Evolutionary conservation across 2,329 filamentous ascomycete species (phyloP), one percentile per base, ranked within the genome.

Genomic region (Alternaria solani): DNA sequence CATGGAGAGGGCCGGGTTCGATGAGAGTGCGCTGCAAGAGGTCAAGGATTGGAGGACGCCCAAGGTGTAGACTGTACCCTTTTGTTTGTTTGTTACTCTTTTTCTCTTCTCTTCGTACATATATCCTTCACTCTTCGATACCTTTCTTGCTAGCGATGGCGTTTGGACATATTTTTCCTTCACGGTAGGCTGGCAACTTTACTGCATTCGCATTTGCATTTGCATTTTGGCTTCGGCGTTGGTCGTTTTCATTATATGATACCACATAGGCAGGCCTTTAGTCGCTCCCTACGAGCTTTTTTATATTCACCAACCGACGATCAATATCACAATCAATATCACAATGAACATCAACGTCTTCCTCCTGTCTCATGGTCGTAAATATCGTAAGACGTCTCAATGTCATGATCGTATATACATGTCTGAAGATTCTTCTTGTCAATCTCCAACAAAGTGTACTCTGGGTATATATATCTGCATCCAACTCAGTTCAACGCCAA

Each of bases 1-100:
- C 47, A 81, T 81, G 79, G 78, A 79, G 67, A 67, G 77, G 39
- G 80, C 79, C 7, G 80, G 80, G 11, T 78, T 77, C 69, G 73
- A 78, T 48, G 69, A 76, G 55, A 64, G 74, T 12, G 65, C 61
- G 8, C 64, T 65, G 32, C 64, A 71, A 26, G 67, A 72, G 34
- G 72, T 77, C 2, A 68, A 75, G 62, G 66, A 72, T 26, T 75
- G 64, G 48, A 62, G 56, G 36, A 68, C 64, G 51, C 66, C 69
- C 9, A 54, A 54, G 12, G 36, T 41, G 26, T 62, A 48, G 28
- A n/a, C 18, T 44, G 47, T 25, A 20, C 7, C n/a, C 18, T 39
- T 51, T 38, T n/a, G 18, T 41, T 57, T 43, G 16, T 9, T 56
- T 49, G 16, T n/a, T 38, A 7, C 16, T 38, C 7, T 7, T 9